Evolutionary conservation across 2,329 filamentous ascomycete genomes (phyloP), one percentile per base, ranked within the genome.

Genomic region (Myriangium duriaei): DNA sequence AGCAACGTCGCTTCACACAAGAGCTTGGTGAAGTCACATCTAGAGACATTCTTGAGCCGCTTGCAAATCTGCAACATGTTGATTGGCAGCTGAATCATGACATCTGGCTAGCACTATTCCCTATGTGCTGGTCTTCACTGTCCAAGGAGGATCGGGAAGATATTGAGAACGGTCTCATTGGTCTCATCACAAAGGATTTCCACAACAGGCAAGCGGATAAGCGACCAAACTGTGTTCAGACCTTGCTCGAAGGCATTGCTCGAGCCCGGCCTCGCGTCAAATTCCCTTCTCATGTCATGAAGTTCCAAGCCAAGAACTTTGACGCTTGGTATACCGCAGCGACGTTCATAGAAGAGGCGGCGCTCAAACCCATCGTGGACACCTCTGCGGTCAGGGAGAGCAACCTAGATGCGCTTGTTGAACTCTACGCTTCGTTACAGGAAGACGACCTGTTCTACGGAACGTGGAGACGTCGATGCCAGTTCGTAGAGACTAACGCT

Each of bases 361-460:
- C 85, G 6, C 79, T 94, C 52, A 77, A 77, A 36, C 87, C 91
- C 0, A 73, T 86, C 15, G 75, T 86, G 29, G 87, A 96, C 50
- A 93, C 87, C 1, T 66, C 82, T 1, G 76, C 74, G 31, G 81
- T 94, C 13, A 74, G 86, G 19, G 92, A 98, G 58, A 96, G 88
- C 61, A 96, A 92, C 48, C 71, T 96, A 4, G 91, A 99, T 60
- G 91, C 91, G 0, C 65, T 99, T n/a, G 77, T 94, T 6, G 88
- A 96, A 53, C 69, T 96, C 3, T 98, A 98, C 54, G 77, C 86
- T 4, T 77, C 79, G 1, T 65, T 99, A 11, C 83, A 93, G 52
- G 92, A 99, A 57, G 87, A 96, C 35, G 91, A 99, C 55, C 68
- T 98, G 33, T 99, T 96, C 58, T 96, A 98, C 47, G 91, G 91